Percentiles rank a stretch among this genome's conserved stretches.
These are phyloP conservation scores for Pseudogymnoascus sp. DNA, from an alignment of 2,329 filamentous ascomycete genomes.

Conservation along the genomic window DNA sequence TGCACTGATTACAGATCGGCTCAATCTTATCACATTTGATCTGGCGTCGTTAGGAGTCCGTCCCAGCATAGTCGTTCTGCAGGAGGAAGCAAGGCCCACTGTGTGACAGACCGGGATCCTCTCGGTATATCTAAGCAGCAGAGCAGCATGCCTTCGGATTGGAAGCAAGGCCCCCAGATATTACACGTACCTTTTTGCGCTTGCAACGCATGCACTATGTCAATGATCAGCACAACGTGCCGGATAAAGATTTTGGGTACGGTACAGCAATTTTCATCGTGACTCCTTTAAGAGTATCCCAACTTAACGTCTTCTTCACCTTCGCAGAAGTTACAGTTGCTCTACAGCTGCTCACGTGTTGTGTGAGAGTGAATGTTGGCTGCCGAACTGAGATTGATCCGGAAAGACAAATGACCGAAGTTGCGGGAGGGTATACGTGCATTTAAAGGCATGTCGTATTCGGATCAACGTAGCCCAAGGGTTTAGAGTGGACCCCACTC, in stretches of 20 bases:
- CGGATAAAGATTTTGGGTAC: background rate
- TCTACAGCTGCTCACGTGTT: background rate
- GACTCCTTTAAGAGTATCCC: background rate
- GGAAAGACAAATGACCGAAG: background rate
- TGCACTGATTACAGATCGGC: background rate
- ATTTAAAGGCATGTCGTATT: background rate
- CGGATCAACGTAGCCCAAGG: background rate
- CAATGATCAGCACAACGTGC: background rate
- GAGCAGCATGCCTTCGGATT: background rate
- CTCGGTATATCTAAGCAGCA: background rate
- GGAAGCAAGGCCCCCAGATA: background rate
- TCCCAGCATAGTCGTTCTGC: background rate
- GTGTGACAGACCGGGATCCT: background rate
- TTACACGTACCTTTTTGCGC: background rate
- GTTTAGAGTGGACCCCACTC: background rate
- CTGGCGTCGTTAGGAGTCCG: background rate
- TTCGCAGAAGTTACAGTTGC: background rate
- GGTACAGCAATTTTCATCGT: background rate
- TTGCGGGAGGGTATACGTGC: background rate
- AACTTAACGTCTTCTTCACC: background rate
- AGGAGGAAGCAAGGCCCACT: background rate
- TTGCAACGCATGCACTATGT: background rate
- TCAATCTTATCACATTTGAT: background rate
- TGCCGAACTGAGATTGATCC: background rate
- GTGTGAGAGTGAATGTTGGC: background rate